phyloP scores from a whole-genome alignment of 345 rosid species.

The Moricandia arvensis region DNA sequence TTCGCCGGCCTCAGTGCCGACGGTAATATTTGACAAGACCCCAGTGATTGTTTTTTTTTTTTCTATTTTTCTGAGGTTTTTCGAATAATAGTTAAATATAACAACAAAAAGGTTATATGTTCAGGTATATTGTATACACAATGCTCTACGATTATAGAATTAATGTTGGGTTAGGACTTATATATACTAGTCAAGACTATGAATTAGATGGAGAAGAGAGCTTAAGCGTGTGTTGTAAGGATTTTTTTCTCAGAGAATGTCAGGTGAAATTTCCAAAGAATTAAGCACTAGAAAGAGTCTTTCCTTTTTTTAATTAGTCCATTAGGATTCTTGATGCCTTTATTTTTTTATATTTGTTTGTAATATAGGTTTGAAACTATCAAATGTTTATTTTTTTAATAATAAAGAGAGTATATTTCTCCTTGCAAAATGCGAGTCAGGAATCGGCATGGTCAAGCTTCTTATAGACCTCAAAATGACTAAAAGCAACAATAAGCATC shows the following conservation, averaged over 20 bases:
- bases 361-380: conserved; percentile 6
- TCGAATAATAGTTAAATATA: background rate
- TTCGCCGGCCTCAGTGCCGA: conserved; percentile 3
- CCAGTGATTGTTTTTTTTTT: conserved; percentile 19
- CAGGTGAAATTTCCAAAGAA: background rate
- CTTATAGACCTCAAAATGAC: background rate
- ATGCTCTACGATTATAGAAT: no score
- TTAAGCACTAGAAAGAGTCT: background rate
- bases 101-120: background rate
- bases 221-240: conserved; percentile 17
- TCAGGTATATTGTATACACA: background rate
- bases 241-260: background rate
- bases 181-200: no score
- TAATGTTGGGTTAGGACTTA: no score
- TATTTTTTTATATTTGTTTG: background rate
- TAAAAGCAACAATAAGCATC: background rate
- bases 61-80: background rate
- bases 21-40: conserved; percentile 16
- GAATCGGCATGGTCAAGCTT: conserved; percentile 10
- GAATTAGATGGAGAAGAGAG: background rate
- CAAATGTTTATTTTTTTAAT: background rate
- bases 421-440: background rate
- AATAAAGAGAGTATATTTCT: background rate
- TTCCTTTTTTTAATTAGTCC: background rate
- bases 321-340: background rate